These are phyloP conservation scores for Aspergillus sp. DNA, from an alignment of 2,329 filamentous ascomycete species.

Conservation along the genomic window DNA sequence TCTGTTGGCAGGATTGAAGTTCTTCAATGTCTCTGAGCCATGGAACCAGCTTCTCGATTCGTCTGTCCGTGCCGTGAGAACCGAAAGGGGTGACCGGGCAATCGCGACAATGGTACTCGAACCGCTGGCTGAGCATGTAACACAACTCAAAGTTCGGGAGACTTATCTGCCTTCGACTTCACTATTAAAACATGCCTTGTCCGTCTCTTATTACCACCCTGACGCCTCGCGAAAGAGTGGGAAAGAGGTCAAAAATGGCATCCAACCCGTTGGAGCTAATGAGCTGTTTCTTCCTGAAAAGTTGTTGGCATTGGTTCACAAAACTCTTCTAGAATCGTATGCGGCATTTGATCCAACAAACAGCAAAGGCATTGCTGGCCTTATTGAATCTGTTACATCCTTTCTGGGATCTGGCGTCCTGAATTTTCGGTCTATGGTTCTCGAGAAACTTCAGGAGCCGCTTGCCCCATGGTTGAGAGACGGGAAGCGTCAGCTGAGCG, in stretches of 20 bases:
- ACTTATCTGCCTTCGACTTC: conserved; percentile 29
- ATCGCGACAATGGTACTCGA: conserved; percentile 62
- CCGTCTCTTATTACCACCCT: conserved; percentile 22
- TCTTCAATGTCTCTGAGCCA: conserved; percentile 19
- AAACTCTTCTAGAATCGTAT: conserved; percentile 51
- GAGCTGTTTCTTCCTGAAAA: conserved; percentile 35
- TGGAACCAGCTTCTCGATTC: conserved; percentile 50
- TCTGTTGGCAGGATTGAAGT: conserved; percentile 50
- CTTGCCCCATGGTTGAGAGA: conserved; percentile 31
- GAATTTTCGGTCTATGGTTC: conserved; percentile 46
- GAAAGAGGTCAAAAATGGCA: neutral
- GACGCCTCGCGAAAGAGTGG: neutral
- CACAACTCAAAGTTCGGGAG: conserved; percentile 20
- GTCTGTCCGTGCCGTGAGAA: conserved; percentile 49
- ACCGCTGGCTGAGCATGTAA: conserved; percentile 54
- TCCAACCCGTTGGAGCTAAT: neutral
- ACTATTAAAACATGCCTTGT: conserved; percentile 27
- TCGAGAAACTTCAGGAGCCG: conserved; percentile 51
- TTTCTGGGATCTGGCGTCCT: conserved; percentile 46
- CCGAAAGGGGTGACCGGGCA: conserved; percentile 60
- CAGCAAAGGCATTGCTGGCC: conserved; percentile 33
- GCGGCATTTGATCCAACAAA: conserved; percentile 33
- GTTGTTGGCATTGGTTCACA: conserved; percentile 54
- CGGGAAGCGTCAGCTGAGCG: conserved; percentile 18
- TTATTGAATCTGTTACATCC: conserved; percentile 47